phyloP scores from a whole-genome alignment of 495 filamentous ascomycete species.

The Penicillium bialowiezense region DNA sequence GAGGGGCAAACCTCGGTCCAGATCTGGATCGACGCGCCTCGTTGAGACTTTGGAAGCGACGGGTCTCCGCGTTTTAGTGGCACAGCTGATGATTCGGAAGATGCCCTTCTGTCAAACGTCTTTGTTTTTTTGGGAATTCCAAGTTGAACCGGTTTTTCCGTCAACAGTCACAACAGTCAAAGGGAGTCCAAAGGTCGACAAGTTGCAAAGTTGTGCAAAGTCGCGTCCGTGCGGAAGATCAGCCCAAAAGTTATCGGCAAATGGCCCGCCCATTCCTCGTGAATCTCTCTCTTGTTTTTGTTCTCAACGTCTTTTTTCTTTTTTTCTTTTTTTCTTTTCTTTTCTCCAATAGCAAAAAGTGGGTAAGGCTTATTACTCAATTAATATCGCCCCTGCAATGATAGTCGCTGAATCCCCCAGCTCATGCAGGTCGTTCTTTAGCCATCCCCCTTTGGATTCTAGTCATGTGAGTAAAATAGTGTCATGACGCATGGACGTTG shows the following conservation, averaged over 20 bases:
- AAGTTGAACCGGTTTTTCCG: too few relatives aligned
- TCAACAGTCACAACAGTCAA: too few relatives aligned
- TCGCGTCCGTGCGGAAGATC: constrained; percentile 7
- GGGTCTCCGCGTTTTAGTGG: constrained; percentile 4
- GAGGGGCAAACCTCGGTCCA: constrained; percentile 21
- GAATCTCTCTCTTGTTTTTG: too few relatives aligned
- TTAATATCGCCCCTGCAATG: constrained; percentile 3
- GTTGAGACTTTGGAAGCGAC: constrained; percentile 22
- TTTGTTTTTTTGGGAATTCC: too few relatives aligned
- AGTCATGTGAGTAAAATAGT: constrained; percentile 4
- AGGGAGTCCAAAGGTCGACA: too few relatives aligned
- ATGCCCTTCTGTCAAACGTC: too few relatives aligned
- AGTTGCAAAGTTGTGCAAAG: too few relatives aligned
- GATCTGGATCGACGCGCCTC: constrained; percentile 20
- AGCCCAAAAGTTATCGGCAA: not conserved
- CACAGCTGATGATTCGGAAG: too few relatives aligned
- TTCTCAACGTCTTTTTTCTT: not conserved
- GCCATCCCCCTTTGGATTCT: not conserved
- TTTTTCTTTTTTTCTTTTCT: not conserved
- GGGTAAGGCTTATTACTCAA: constrained; percentile 1
- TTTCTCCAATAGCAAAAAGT: not conserved
- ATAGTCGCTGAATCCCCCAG: constrained; percentile 2
- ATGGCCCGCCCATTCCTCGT: not conserved
- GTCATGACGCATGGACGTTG: not conserved
- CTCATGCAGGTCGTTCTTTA: constrained; percentile 8